Percentiles rank a stretch among this genome's conserved stretches.
phyloP scores from a whole-genome alignment of 176 grass and related monocot species.

The Paspalum notatum region DNA sequence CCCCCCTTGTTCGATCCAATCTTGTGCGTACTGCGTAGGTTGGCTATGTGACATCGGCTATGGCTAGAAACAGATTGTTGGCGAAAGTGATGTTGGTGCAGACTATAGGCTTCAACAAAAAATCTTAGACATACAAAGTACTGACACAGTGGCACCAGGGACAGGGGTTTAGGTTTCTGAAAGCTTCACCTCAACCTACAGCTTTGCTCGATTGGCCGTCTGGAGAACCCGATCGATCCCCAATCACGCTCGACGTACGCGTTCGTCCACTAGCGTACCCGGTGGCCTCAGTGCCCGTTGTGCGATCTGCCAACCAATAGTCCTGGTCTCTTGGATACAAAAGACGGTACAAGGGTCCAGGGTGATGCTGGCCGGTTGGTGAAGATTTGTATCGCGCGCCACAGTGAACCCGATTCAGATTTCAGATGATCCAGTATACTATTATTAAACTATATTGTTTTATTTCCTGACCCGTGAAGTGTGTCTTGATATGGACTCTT shows the following conservation, averaged over 20 bases:
- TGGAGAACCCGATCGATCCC: not conserved
- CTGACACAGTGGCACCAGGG: not conserved
- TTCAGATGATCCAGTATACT: not conserved
- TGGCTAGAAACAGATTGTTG: not conserved
- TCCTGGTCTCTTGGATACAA: not conserved
- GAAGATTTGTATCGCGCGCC: not conserved
- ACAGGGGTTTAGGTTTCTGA: slow-evolving; percentile 20
- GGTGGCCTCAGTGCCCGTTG: not conserved
- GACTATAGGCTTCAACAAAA: not conserved
- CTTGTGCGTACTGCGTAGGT: not conserved
- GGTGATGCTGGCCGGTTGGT: not conserved
- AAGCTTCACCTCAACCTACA: slow-evolving; percentile 25
- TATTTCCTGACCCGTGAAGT: not conserved
- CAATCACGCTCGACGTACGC: not conserved
- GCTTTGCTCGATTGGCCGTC: not conserved
- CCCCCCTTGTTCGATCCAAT: not conserved
- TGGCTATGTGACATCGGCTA: not conserved
- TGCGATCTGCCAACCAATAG: not conserved
- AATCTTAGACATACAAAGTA: slow-evolving; percentile 3
- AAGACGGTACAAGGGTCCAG: not conserved
- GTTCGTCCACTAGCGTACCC: slow-evolving; percentile 27
- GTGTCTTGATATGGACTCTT: not conserved
- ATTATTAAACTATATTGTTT: not conserved
- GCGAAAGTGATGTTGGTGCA: not conserved
- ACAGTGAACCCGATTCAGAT: not conserved